Evolutionary conservation across 495 filamentous ascomycete genomes (phyloP).

Genomic region (Aspergillus leporis): DNA sequence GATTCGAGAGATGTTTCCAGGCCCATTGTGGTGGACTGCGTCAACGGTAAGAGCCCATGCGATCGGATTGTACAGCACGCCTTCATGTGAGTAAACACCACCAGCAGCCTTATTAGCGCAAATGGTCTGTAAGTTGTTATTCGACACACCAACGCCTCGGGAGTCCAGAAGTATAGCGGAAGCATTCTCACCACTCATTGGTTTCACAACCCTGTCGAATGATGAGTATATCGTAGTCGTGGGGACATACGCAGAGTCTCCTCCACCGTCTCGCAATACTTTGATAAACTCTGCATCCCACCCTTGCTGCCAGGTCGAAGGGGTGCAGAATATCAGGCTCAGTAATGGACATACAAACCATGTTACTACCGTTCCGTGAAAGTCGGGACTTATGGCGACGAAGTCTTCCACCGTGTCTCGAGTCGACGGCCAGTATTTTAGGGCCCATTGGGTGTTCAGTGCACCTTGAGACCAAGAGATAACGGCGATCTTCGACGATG

Average conservation of each 20-base stretch:
- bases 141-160: constrained; percentile 42
- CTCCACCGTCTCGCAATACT: constrained; percentile 35
- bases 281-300: constrained; percentile 40
- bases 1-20: constrained; percentile 31
- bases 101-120: constrained; percentile 38
- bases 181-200: constrained; percentile 40
- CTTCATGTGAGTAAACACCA: constrained; percentile 45
- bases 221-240: constrained; percentile 49
- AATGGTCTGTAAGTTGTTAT: constrained; percentile 43
- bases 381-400: constrained; percentile 47
- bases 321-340: constrained; percentile 26
- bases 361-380: constrained; percentile 42
- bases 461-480: constrained; percentile 53
- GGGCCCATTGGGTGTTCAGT: constrained; percentile 49
- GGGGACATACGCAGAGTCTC: constrained; percentile 52
- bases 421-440: constrained; percentile 55
- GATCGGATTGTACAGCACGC: constrained; percentile 44
- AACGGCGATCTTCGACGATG: constrained; percentile 32
- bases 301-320: constrained; percentile 44
- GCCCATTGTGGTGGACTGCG: constrained; percentile 41
- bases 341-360: constrained; percentile 28
- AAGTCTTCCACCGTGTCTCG: constrained; percentile 35
- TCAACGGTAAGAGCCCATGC: constrained; percentile 44
- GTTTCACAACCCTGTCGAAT: constrained; percentile 49
- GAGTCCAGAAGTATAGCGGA: constrained; percentile 41